A percentile compares a stretch with the other conserved stretches of the same genome.
Conservation (phyloP, 202 grass and related monocot genomes). For the Panicum hallii region DNA sequence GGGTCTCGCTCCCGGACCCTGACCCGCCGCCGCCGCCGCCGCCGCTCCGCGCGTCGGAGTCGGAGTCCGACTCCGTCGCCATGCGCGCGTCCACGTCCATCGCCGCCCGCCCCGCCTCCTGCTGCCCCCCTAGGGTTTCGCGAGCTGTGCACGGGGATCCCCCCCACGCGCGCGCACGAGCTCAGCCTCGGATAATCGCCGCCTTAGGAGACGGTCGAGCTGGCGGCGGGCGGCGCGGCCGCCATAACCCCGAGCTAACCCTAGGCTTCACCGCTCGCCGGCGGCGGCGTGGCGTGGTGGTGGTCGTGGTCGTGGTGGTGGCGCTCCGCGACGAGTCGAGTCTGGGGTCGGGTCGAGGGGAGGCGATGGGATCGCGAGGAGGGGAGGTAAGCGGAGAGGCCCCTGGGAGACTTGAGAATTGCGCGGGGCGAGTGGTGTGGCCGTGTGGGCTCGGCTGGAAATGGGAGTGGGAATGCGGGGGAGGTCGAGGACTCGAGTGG, state of each 20-base stretch:
- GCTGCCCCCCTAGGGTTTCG: constrained; percentile 42
- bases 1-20: constrained; percentile 39
- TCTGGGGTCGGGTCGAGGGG: constrained; percentile 7
- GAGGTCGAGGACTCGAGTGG: constrained; percentile 15
- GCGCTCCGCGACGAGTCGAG: constrained; percentile 35
- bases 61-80: constrained; percentile 60
- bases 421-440: background rate
- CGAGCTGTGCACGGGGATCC: constrained; percentile 24
- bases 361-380: constrained; percentile 59
- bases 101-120: background rate
- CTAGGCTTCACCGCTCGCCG: constrained; percentile 20
- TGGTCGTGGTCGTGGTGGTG: constrained; percentile 6
- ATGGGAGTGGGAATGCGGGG: background rate
- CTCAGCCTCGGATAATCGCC: background rate
- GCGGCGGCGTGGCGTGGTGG: constrained; percentile 36
- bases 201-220: background rate
- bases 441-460: background rate
- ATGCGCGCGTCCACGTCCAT: constrained; percentile 64
- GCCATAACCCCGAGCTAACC: constrained; percentile 17
- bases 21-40: constrained; percentile 1
- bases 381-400: constrained; percentile 27
- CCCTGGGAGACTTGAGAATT: constrained; percentile 55
- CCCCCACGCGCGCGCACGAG: background rate
- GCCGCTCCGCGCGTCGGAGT: constrained; percentile 49
- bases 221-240: background rate